These are phyloP conservation scores for Eucalyptus curtisii DNA, from an alignment of 345 rosid species.

Conservation along the genomic window DNA sequence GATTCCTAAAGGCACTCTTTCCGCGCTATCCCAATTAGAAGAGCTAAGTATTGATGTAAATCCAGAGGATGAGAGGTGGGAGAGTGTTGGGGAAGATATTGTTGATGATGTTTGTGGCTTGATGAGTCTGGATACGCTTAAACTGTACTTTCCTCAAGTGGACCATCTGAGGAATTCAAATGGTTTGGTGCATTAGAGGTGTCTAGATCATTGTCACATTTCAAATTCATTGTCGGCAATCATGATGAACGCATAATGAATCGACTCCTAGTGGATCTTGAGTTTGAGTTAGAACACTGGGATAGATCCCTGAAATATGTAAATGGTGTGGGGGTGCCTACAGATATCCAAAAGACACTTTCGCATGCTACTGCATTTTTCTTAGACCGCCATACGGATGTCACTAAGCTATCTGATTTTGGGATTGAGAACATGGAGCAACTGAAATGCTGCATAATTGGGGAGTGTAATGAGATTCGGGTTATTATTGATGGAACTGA, in stretches of 20 bases:
- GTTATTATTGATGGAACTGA: too few relatives aligned
- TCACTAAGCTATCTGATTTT: neutral
- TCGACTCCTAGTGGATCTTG: too few relatives aligned
- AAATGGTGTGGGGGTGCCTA: neutral
- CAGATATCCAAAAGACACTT: fast-evolving
- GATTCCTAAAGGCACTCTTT: too few relatives aligned
- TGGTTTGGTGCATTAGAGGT: fast-evolving
- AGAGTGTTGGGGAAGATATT: too few relatives aligned
- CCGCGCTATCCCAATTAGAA: too few relatives aligned
- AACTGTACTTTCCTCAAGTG: too few relatives aligned
- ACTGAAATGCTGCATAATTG: neutral
- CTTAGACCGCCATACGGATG: neutral
- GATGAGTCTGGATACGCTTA: too few relatives aligned
- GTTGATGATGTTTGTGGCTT: too few relatives aligned
- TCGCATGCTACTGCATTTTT: neutral
- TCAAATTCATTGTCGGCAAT: too few relatives aligned
- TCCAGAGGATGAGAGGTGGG: neutral
- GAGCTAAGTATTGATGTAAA: neutral
- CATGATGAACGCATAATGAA: too few relatives aligned
- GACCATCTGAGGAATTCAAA: too few relatives aligned
- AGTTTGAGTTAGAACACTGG: neutral
- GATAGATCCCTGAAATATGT: neutral
- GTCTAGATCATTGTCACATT: too few relatives aligned
- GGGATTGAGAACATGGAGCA: neutral
- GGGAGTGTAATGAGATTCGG: neutral